Base-by-base conservation (phyloP, 441 rosid genomes). In the Pelargonium fulgidum region DNA sequence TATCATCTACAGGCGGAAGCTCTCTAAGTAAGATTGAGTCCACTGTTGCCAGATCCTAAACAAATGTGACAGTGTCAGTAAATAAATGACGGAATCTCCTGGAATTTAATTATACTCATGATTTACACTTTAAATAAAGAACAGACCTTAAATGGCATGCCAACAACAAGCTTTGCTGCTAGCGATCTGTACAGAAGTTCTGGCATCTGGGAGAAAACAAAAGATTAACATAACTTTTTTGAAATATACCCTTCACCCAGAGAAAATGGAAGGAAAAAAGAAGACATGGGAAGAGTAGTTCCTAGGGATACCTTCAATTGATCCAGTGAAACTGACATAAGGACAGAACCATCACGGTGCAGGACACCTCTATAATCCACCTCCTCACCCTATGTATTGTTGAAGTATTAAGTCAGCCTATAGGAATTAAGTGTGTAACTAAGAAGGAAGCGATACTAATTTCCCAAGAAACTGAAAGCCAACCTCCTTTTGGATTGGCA, bases 291-390 rank as follows among this genome's bases (percentile, higher is more conserved):
- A 29, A 29, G 36, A 29, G 6, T 29, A 29, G 36, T 29, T 29
- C 36, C 36, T 3, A 3, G 72, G 24, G 14, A 45, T 71, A 91
- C 98, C 87, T 91, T 91, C 63, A 93, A 80, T 73, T 89, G 93
- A 81, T 93, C 86, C 73, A 85, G 69, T 73, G 93, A 82, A 77
- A 91, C 82, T 2, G 95, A 84, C 96, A 89, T 86, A 16, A 93
- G 84, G 73, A 93, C 98, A 19, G 98, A 93, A 67, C 98, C 98
- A 82, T 93, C 97, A 69, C 98, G 96, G 80, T 93, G 97, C 82
- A 91, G 85, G 67, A 76, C 95, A 58, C 93, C 91, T 81, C 98
- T 89, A 76, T 84, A 93, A 81, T 93, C 98, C 62, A 91, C 98
- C 78, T 89, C 95, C 79, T 93, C 97, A 64, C 93, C 95, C 98